Base-by-base conservation (phyloP, 2,329 filamentous ascomycete species). In the Tolypocladium sp. region DNA sequence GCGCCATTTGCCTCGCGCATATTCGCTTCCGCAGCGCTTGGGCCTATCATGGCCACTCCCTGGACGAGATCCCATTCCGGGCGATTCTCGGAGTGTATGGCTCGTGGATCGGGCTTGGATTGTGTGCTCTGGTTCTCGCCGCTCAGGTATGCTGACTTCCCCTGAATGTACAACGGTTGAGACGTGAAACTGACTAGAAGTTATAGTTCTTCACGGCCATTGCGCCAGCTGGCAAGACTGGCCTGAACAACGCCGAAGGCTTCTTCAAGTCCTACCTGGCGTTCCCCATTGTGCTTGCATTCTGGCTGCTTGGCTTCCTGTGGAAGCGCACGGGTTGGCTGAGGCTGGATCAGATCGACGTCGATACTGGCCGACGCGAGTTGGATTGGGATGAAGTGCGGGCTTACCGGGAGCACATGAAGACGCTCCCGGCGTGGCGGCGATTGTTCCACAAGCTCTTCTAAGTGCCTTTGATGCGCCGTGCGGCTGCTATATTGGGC, bases 311-410 rank as follows among this genome's bases (percentile, higher is more conserved):
- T 53, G 83, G 86, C 8, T 88, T 81, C 68, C 17, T 83, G 62
- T 89, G 86, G 86, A 90, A 90, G 78, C 76, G 82, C 49, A 71
- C 76, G 30, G 80, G 81, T 22, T 89, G 83, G 82, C 75, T 86
- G 58, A 78, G 70, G 30, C 70, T 82, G 2, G 72, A 77, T 35
- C 73, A 89, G 64, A 88, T 90, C 60, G 86, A 90, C 64, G 79
- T 90, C 58, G 86, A 90, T 67, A 80, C 79, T 35, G 86, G 86
- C 62, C 81, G 86, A 44, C 79, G 86, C 60, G 80, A 84, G 71
- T 78, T 87, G 56, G 58, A 64, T 40, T 64, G 62, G 62, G 61
- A 64, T 37, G 55, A 61, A 40, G 58, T 64, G n/a, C 57, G 55
- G 12, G 63, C 60, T 13, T 62, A 64, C 46, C 59, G 41, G 25